These are phyloP conservation scores for Globisporangium spinosum DNA, from an alignment of 352 stramenopile genomes.

Conservation along the genomic window DNA sequence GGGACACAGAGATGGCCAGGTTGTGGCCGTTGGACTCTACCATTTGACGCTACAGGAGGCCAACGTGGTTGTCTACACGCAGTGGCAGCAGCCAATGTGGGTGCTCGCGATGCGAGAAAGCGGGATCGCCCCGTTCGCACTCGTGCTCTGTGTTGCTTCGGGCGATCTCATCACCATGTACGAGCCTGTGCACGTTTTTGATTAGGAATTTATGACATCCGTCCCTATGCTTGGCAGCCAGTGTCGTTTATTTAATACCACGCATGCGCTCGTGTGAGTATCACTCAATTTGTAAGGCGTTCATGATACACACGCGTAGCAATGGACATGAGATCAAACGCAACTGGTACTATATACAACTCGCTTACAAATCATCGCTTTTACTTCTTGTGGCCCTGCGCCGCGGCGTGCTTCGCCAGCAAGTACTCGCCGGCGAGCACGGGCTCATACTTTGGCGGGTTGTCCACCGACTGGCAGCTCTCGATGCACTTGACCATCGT, in stretches of 20 bases:
- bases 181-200: not conserved
- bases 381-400: conserved; percentile 26
- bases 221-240: no score
- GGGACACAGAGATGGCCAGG: not conserved
- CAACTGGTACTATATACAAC: not conserved
- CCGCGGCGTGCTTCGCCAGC: conserved; percentile 52
- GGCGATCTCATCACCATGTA: not conserved
- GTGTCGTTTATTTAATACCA: not conserved
- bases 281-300: not conserved
- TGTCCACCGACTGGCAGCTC: conserved; percentile 48
- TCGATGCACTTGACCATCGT: conserved; percentile 63
- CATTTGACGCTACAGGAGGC: not conserved
- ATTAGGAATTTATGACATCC: not conserved
- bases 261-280: not conserved
- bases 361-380: not conserved
- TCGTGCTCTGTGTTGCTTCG: conserved; percentile 2
- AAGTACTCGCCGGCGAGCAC: conserved; percentile 74
- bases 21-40: not conserved
- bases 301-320: not conserved
- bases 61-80: not conserved
- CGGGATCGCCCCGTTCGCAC: not conserved
- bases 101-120: not conserved
- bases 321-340: not conserved
- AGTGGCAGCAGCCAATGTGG: not conserved
- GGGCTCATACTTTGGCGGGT: conserved; percentile 69